Conservation (phyloP, 805 yeast genomes). For the Zygosaccharomyces rouxii region DNA sequence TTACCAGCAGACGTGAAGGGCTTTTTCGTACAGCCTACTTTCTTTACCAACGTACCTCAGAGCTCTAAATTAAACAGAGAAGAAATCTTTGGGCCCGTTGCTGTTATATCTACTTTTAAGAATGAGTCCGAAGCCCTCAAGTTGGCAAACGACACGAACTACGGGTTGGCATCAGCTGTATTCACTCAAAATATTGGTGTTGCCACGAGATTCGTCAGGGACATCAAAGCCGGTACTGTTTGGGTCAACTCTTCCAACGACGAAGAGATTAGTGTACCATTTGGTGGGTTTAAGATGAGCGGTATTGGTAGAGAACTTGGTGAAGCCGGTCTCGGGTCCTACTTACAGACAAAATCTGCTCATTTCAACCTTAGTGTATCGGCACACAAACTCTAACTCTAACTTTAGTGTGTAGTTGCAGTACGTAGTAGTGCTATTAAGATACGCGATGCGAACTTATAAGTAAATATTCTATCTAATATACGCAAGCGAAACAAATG, state of each 20-base stretch:
- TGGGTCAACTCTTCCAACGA: constrained; percentile 69
- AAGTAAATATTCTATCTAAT: background rate
- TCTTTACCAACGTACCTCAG: constrained; percentile 38
- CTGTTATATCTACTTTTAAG: constrained; percentile 36
- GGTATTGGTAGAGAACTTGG: constrained; percentile 84
- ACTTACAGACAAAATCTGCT: constrained; percentile 71
- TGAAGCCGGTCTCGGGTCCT: constrained; percentile 62
- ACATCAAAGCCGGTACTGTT: constrained; percentile 61
- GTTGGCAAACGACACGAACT: constrained; percentile 39
- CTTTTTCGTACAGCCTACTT: constrained; percentile 41
- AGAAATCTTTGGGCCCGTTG: constrained; percentile 46
- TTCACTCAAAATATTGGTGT: constrained; percentile 62
- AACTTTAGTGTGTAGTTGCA: background rate
- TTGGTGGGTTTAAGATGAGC: constrained; percentile 76
- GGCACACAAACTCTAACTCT: too few species aligned
- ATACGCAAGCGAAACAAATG: background rate
- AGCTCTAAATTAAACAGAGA: constrained; percentile 38
- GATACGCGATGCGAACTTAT: background rate
- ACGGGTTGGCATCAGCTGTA: constrained; percentile 47
- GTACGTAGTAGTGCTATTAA: background rate
- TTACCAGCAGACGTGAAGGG: constrained; percentile 21
- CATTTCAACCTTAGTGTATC: constrained; percentile 41
- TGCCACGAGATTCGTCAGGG: constrained; percentile 61
- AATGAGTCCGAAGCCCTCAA: constrained; percentile 39
- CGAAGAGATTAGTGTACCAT: constrained; percentile 60